Base-by-base conservation (phyloP, 2,329 filamentous ascomycete genomes). In the Pseudogymnoascus sp. region DNA sequence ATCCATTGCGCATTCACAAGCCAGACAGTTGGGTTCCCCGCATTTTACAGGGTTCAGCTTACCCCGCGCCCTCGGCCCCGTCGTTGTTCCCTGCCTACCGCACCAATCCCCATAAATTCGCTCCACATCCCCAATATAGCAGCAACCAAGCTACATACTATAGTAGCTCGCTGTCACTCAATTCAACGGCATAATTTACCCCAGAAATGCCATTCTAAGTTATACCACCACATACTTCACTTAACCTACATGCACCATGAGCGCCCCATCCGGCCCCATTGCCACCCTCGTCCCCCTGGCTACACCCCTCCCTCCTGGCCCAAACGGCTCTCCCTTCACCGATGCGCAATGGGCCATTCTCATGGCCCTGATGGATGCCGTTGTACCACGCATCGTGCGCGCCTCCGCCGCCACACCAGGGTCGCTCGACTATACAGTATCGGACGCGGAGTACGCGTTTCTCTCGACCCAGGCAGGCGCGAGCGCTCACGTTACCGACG, bases 351-450 rank as follows among this genome's bases (percentile, higher is more conserved):
- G 84, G 84, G 72, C 76, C 38, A 79, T 81, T 1, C 70, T 86
- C 44, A 76, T 80, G 67, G 76, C 83, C 2, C 73, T 86, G 6
- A 72, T 86, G 42, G 83, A 86, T 67, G 82, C 80, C 19, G 73
- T 84, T n/a, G 74, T 90, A 31, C 86, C 87, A 1, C 80, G 85
- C 16, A 78, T 90, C 13, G 42, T 47, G 42, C 66, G 78, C 77
- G 13, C 21, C 6, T 47, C 42, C 21, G 42, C 42, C 13, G 42
- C 42, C 13, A 26, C 42, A 1, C 13, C 24, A 3, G 42, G 42
- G 14, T 47, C 21, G 1, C 42, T 47, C 21, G 42, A 26, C 21
- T 47, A 47, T 19, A 26, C 21, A 11, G 42, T 47, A 13, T 24
- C 42, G 1, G 42, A 47, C 21, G 42, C 42, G 7, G 42, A 47